Evolutionary conservation across 768 basidiomycete genomes (phyloP), one percentile per base, ranked within the genome.

Genomic region (Pleurotus tuber-regium): DNA sequence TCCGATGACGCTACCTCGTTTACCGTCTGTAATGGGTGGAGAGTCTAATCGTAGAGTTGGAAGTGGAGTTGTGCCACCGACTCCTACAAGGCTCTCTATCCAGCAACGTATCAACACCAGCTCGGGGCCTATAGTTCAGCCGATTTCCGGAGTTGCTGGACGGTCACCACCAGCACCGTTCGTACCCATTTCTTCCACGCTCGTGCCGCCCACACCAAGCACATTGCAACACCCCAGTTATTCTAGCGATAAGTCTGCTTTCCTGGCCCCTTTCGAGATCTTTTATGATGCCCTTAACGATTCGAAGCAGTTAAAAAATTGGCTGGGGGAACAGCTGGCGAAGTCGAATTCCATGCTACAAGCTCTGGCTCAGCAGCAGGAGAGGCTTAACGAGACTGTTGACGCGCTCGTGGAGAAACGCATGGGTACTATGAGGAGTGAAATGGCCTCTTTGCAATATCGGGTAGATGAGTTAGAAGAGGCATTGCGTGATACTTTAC

Each of bases 221-320:
- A 72, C 78, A 9, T 72, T 88, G 16, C 82, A 83, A 12, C 80
- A 78, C 33, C 79, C 83, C 1, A 77, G 75, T 10, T 83, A 81
- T 60, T 61, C 78, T 8, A 78, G 79, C 19, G 85, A 86, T 61
- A 89, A 86, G 63, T 72, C 80, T 1, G 84, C 89, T 16, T 94
- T 94, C 66, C 69, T 94, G 42, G 82, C 86, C 0, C 90, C 89
- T 2, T 94, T 93, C 57, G 88, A 87, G 60, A 66, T 77, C 46
- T 93, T 94, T 66, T 94, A 92, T 63, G 90, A 93, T 53, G 85
- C 89, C 2, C 79, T 94, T 26, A 78, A 84, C 50, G 92, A 92
- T 64, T 83, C 87, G 12, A 84, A 82, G 61, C 82, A 89, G 61
- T 78, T 93, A 52, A 91, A 92, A 68, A 60, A 64, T 30, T 90